Conservation (phyloP, 1,284 basidiomycete genomes). For the Boletus mariae region DNA sequence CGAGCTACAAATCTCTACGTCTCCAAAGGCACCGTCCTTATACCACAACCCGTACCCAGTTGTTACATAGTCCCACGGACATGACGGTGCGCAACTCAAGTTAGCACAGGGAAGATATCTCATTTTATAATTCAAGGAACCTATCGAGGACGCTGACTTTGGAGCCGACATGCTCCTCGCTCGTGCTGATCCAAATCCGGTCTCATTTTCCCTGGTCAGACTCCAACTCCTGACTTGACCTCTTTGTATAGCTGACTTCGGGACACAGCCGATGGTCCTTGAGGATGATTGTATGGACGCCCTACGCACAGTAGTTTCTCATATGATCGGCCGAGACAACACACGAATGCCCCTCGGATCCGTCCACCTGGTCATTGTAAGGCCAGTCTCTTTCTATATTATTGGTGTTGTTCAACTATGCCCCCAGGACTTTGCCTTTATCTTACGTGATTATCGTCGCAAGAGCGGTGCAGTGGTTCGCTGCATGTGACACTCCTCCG, state of each 20-base stretch:
- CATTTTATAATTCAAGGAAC: constrained; percentile 13
- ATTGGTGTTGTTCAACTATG: constrained; percentile 3
- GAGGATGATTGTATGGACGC: constrained; percentile 21
- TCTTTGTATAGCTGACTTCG: constrained; percentile 3
- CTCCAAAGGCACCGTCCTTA: constrained; percentile 23
- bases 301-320: constrained; percentile 18
- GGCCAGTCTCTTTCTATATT: neutral
- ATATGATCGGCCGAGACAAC: constrained; percentile 19
- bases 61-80: neutral
- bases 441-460: constrained; percentile 13
- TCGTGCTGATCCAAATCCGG: neutral
- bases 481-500: neutral
- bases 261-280: constrained; percentile 6
- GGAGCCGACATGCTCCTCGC: constrained; percentile 3
- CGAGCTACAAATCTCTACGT: constrained; percentile 20
- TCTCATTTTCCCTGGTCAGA: constrained; percentile 17
- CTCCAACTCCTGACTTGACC: neutral
- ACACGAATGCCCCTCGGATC: constrained; percentile 9
- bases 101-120: neutral
- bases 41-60: neutral
- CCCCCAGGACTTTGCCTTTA: constrained; percentile 22
- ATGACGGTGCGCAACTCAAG: constrained; percentile 6
- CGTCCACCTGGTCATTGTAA: constrained; percentile 19
- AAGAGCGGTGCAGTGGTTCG: neutral
- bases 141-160: constrained; percentile 5